phyloP scores from a whole-genome alignment of 306 rosid genomes.

The Lathyrus tuberosus region DNA sequence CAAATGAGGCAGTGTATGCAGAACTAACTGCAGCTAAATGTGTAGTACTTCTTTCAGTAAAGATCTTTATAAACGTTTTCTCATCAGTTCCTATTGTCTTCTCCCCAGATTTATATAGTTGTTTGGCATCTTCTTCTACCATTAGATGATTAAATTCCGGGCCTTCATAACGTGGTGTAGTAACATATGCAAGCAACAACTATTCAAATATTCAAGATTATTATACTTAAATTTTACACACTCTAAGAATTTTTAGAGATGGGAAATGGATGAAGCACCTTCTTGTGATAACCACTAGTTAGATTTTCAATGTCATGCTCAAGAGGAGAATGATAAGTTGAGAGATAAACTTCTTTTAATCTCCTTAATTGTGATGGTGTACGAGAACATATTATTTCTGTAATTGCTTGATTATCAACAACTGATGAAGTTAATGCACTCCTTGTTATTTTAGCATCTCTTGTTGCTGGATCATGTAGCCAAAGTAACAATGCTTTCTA shows the following conservation, averaged over 20 bases:
- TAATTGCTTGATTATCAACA: slow-evolving; percentile 56
- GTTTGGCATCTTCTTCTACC: slow-evolving; percentile 45
- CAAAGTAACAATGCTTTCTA: slow-evolving; percentile 75
- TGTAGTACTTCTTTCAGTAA: slow-evolving; percentile 66
- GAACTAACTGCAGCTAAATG: slow-evolving; percentile 62
- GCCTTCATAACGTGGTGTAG: slow-evolving; percentile 68
- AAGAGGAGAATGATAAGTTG: slow-evolving; percentile 46
- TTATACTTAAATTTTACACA: background rate
- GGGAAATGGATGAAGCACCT: slow-evolving; percentile 41
- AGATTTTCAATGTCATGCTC: slow-evolving; percentile 54
- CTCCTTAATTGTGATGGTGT: slow-evolving; percentile 67
- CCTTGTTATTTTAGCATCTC: slow-evolving; percentile 58
- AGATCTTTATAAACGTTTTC: slow-evolving; percentile 56
- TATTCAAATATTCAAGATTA: slow-evolving; percentile 28
- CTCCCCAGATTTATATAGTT: slow-evolving; percentile 47
- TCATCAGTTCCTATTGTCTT: slow-evolving; percentile 54
- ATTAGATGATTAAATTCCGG: slow-evolving; percentile 53
- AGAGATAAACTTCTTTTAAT: slow-evolving; percentile 59
- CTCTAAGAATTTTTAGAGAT: background rate
- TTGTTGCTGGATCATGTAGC: slow-evolving; percentile 66
- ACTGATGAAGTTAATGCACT: slow-evolving; percentile 41
- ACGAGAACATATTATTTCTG: slow-evolving; percentile 76
- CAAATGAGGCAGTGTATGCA: slow-evolving; percentile 49
- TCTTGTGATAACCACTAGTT: slow-evolving; percentile 59
- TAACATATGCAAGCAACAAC: slow-evolving; percentile 64